These are phyloP conservation scores for Macrophomina tecta DNA, from an alignment of 2,329 filamentous ascomycete species.

Conservation along the genomic window DNA sequence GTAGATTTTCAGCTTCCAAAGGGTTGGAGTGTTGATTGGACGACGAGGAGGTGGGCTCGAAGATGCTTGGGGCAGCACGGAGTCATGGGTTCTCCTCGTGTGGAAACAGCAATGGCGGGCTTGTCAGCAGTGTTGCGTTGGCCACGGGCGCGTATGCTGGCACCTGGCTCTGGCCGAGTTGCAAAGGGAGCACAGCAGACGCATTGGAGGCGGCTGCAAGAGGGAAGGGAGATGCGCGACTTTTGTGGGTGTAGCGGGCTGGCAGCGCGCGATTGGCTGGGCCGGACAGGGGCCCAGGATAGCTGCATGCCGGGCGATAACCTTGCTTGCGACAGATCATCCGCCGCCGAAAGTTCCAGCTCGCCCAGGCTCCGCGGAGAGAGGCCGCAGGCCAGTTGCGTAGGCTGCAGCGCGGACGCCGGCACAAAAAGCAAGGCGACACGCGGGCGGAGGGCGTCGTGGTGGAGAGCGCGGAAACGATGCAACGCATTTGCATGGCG, in stretches of 20 bases:
- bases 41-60: too few species aligned
- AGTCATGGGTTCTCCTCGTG: neutral
- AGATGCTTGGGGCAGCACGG: too few species aligned
- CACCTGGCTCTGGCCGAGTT: neutral
- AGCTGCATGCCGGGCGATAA: constrained; percentile 20
- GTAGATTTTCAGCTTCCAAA: too few species aligned
- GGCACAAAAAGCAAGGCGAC: constrained; percentile 1
- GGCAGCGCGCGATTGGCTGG: constrained; percentile 7
- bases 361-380: neutral
- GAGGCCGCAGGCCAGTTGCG: neutral
- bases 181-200: neutral
- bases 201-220: neutral
- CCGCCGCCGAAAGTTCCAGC: neutral
- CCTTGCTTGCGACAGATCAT: constrained; percentile 18
- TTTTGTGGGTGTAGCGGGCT: constrained; percentile 16
- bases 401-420: constrained; percentile 9
- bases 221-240: constrained; percentile 19
- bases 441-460: neutral
- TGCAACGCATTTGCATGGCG: constrained; percentile 16
- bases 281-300: constrained; percentile 4
- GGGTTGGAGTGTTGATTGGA: too few species aligned
- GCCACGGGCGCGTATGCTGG: neutral
- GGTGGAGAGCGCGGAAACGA: neutral
- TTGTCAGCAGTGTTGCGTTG: neutral
- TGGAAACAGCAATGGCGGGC: neutral